Conservation (phyloP, 305 asterid species). For the Plantago coronopus region DNA sequence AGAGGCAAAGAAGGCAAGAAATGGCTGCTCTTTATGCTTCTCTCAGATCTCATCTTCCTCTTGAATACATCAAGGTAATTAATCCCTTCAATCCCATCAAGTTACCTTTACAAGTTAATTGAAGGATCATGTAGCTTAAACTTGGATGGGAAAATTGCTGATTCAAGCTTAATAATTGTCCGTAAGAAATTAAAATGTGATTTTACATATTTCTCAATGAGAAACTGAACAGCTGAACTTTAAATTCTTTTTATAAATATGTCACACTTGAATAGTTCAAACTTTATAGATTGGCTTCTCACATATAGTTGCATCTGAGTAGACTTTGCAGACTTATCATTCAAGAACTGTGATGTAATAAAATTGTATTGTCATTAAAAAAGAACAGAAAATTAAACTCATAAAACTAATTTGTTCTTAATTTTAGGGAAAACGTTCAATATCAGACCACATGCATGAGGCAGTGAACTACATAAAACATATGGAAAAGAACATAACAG, state of each 20-base stretch:
- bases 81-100: too few species aligned
- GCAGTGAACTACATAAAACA: slow-evolving; percentile 45
- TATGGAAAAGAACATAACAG: slow-evolving; percentile 38
- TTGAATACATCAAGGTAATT: slow-evolving; percentile 51
- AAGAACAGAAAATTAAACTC: neutral
- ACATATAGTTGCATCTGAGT: neutral
- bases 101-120: too few species aligned
- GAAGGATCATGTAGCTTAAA: too few species aligned
- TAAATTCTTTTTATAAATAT: too few species aligned
- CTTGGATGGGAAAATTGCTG: too few species aligned
- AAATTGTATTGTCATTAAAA: neutral
- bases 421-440: slow-evolving; percentile 53
- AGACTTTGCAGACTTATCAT: neutral
- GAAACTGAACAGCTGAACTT: too few species aligned
- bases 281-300: neutral
- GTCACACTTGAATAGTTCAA: neutral
- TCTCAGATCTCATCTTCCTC: slow-evolving; percentile 64
- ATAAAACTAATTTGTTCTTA: neutral
- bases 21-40: slow-evolving; percentile 59
- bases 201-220: too few species aligned
- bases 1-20: slow-evolving; percentile 71
- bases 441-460: slow-evolving; percentile 51
- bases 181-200: too few species aligned
- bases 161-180: too few species aligned
- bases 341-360: too few species aligned